These are phyloP conservation scores for Sporothrix dimorphospora DNA, from an alignment of 2,329 filamentous ascomycete species.

Conservation along the genomic window DNA sequence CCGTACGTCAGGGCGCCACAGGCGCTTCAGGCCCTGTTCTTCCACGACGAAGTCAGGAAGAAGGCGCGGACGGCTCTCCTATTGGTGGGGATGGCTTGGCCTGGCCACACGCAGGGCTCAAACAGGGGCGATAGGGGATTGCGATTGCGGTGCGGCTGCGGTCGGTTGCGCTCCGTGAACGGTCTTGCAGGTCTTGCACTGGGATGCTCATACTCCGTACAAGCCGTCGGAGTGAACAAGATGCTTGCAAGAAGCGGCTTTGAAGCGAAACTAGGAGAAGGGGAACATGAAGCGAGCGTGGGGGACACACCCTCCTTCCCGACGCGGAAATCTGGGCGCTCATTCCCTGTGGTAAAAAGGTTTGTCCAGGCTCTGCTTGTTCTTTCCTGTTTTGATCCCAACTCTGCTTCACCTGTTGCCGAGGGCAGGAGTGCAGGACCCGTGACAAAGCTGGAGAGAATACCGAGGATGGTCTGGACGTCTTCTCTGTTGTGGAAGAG, in stretches of 20 bases:
- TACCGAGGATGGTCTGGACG: not conserved
- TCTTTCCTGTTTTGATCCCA: not conserved
- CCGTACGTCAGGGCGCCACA: not conserved
- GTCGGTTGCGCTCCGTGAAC: conserved; percentile 2
- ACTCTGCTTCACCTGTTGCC: not conserved
- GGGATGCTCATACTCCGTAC: not conserved
- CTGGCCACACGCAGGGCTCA: not conserved
- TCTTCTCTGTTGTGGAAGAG: not conserved
- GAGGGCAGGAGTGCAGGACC: not conserved
- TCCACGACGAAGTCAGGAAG: not conserved
- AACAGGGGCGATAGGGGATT: conserved; percentile 1
- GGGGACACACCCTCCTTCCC: not conserved
- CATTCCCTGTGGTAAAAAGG: not conserved
- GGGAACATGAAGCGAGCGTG: not conserved
- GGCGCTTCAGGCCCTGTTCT: not conserved
- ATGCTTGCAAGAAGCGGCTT: not conserved
- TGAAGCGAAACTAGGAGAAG: conserved; percentile 9
- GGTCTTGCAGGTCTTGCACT: not conserved
- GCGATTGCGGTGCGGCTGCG: not conserved
- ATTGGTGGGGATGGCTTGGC: conserved; percentile 6
- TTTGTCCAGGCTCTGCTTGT: not conserved
- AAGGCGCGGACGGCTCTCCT: not conserved
- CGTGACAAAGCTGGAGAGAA: not conserved
- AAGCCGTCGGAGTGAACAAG: not conserved
- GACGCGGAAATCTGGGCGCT: too few relatives aligned